phyloP scores from a whole-genome alignment of 768 basidiomycete species.

The Mycena chlorophos region DNA sequence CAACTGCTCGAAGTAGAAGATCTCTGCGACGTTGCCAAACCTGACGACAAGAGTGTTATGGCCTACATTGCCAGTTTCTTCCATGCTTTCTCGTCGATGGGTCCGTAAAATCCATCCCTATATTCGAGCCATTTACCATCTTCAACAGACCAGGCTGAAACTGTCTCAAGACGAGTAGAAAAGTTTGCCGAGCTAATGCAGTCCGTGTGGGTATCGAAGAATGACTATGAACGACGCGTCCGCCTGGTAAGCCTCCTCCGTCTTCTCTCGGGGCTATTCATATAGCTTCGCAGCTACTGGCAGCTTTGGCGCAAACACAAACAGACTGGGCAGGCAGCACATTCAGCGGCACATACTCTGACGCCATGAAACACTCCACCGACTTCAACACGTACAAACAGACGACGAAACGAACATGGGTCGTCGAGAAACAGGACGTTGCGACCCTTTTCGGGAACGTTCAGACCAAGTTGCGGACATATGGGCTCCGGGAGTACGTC shows the following conservation, averaged over 20 bases:
- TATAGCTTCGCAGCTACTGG: slow-evolving; percentile 52
- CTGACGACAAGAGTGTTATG: slow-evolving; percentile 97
- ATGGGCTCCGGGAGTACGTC: slow-evolving; percentile 80
- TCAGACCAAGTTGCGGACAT: slow-evolving; percentile 91
- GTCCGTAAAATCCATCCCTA: slow-evolving; percentile 43
- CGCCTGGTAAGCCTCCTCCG: slow-evolving; percentile 49
- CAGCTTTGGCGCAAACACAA: slow-evolving; percentile 66
- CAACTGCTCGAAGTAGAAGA: slow-evolving; percentile 97
- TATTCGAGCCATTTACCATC: slow-evolving; percentile 7
- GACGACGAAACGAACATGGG: slow-evolving; percentile 83
- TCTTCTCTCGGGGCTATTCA: neutral
- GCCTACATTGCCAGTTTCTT: slow-evolving; percentile 97
- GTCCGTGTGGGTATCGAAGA: slow-evolving; percentile 81
- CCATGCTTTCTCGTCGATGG: slow-evolving; percentile 97
- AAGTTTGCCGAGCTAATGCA: slow-evolving; percentile 97
- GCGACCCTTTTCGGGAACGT: slow-evolving; percentile 89
- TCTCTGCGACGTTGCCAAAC: slow-evolving; percentile 80
- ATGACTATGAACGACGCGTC: slow-evolving; percentile 91
- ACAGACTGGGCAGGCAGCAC: slow-evolving; percentile 64
- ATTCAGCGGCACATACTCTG: slow-evolving; percentile 74
- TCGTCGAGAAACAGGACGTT: slow-evolving; percentile 85
- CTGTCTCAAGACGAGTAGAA: slow-evolving; percentile 88
- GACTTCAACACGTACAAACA: slow-evolving; percentile 81
- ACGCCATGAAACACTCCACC: slow-evolving; percentile 75
- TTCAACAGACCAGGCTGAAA: slow-evolving; percentile 84